phyloP scores from a whole-genome alignment of 1,139 yeast genomes.

The Yamadazyma sp. region DNA sequence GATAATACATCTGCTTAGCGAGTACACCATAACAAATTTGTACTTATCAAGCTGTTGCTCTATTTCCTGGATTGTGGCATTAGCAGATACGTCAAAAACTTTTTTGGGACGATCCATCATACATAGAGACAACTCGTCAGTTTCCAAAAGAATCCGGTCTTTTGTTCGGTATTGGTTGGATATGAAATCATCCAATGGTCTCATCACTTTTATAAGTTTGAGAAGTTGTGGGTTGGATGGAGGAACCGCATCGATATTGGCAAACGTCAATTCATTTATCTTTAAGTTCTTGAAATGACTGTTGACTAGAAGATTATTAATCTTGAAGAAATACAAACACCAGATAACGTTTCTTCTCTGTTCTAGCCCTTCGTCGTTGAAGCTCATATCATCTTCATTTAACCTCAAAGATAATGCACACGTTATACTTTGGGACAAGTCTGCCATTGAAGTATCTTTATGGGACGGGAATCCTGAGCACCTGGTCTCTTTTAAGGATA shows the following conservation, averaged over 20 bases:
- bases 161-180: not conserved
- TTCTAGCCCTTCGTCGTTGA: not conserved
- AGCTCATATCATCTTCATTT: not conserved
- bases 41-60: conserved; percentile 1
- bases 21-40: conserved; percentile 2
- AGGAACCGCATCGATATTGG: not conserved
- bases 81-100: conserved; percentile 2
- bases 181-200: conserved; percentile 2
- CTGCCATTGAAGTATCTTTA: conserved; percentile 28
- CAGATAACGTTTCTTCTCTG: conserved; percentile 7
- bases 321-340: conserved; percentile 5
- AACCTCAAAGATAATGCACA: conserved; percentile 7
- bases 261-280: conserved; percentile 1
- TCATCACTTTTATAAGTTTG: conserved; percentile 1
- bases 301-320: not conserved
- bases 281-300: not conserved
- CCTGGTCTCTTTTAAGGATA: conserved; percentile 1
- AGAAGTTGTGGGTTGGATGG: conserved; percentile 3
- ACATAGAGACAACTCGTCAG: conserved; percentile 3
- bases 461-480: not conserved
- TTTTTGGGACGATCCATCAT: conserved; percentile 1
- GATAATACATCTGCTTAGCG: conserved; percentile 2
- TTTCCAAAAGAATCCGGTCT: conserved; percentile 1
- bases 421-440: conserved; percentile 20
- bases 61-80: not conserved